Evolutionary conservation across 805 yeast genomes (phyloP), one percentile per base, ranked within the genome.

Genomic region (Candida ficus): DNA sequence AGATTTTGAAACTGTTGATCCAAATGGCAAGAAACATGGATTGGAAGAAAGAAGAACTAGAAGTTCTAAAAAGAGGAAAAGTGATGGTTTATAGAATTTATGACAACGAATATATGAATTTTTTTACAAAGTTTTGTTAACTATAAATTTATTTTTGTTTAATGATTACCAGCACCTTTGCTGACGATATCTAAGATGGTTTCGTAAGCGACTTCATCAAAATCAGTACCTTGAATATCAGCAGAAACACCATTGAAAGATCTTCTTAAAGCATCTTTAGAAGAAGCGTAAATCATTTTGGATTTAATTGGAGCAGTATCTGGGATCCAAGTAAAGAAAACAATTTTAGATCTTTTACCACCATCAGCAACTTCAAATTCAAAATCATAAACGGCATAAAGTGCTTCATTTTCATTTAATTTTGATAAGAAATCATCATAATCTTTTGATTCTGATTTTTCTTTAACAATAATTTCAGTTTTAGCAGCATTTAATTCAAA

Each of bases 211-310:
- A 93, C 97, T 76, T 93, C 99, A 48, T 95, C 82, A 70, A 81
- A 90, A 68, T 93, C 99, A 44, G 99, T 93, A 62, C 98, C 99
- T 74, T 93, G 99, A 60, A 93, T 75, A 62, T 93, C 99, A 54
- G 95, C 67, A 43, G 96, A 73, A 53, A 93, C 80, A 67, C 99
- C 99, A 65, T 86, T 91, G 62, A 93, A 75, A 42, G 99, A 91
- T 71, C 96, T 88, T 76, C 98, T 91, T 61, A 93, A 78, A 37
- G 97, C 96, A 58, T 90, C 98, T 71, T 89, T 89, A 46, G 98
- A 90, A n/a, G 96, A 80, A 35, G 99, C 98, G 73, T 90, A 91
- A 48, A 91, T 85, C 99, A 93, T 93, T 84, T 93, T 93, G 56
- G 89, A 66, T 74, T 95, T 84, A 59, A 93, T 81, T 47, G 93